These are phyloP conservation scores for Rhizophagus prolifer DNA, from an alignment of 192 early-diverging fungal species.

Conservation along the genomic window DNA sequence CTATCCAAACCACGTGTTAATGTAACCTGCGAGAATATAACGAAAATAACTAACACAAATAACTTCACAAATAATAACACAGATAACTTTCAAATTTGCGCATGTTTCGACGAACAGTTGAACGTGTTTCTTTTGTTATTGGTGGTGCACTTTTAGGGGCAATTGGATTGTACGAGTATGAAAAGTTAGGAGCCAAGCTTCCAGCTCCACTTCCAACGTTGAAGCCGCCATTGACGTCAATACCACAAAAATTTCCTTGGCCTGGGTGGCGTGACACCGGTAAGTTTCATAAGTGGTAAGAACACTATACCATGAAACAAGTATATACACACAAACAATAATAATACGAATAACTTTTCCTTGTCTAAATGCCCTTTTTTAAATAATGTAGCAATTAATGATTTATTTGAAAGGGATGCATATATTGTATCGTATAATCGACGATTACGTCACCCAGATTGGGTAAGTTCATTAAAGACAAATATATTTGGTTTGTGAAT, in stretches of 20 bases:
- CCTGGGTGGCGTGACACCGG: background rate
- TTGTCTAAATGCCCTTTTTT: too few relatives aligned
- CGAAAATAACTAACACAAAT: too few relatives aligned
- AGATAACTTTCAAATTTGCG: background rate
- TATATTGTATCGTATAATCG: constrained; percentile 81
- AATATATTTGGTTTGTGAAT: background rate
- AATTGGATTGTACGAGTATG: constrained; percentile 34
- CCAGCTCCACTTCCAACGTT: background rate
- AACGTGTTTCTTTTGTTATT: constrained; percentile 35
- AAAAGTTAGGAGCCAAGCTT: constrained; percentile 28
- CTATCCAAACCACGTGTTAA: background rate
- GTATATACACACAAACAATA: background rate
- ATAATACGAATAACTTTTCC: too few relatives aligned
- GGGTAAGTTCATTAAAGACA: constrained; percentile 43
- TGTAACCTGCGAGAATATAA: too few relatives aligned
- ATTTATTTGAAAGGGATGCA: constrained; percentile 63
- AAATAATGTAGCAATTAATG: constrained; percentile 64
- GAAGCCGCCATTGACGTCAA: background rate
- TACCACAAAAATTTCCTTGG: background rate
- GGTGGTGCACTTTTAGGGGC: constrained; percentile 46
- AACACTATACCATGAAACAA: background rate
- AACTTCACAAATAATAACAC: background rate
- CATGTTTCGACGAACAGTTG: constrained; percentile 6
- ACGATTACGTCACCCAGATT: constrained; percentile 70
- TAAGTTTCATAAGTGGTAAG: background rate